Percentiles rank a stretch among this genome's conserved stretches.
Conservation (phyloP, 2,329 filamentous ascomycete species). For the Ceratocystiopsis minuta region DNA sequence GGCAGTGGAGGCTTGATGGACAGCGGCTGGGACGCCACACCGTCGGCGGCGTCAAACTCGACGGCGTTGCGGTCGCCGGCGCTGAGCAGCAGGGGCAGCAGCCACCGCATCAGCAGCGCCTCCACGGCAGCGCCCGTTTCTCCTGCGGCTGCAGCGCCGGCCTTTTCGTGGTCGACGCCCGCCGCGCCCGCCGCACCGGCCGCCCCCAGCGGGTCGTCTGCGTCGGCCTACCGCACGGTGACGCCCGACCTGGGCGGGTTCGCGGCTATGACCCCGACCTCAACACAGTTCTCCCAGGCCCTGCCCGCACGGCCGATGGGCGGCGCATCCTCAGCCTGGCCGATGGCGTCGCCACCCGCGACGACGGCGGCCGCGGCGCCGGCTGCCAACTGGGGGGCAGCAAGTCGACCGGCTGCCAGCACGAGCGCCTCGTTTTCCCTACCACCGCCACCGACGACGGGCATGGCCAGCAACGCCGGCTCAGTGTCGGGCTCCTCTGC, state of each 20-base stretch:
- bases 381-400: too few relatives aligned
- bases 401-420: too few relatives aligned
- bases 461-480: conserved; percentile 6
- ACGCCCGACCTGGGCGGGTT: conserved; percentile 40
- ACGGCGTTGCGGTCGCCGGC: not conserved
- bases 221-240: conserved; percentile 31
- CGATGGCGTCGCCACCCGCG: not conserved
- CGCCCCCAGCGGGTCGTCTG: conserved; percentile 6
- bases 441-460: conserved; percentile 31
- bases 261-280: conserved; percentile 35
- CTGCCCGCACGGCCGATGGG: conserved; percentile 25
- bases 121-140: conserved; percentile 12
- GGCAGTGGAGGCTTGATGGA: conserved; percentile 4
- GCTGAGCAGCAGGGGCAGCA: not conserved
- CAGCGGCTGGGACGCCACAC: conserved; percentile 4
- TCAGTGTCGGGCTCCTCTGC: conserved; percentile 14
- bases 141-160: conserved; percentile 17
- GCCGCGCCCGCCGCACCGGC: conserved; percentile 18
- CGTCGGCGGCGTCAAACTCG: not conserved
- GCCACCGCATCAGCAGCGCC: conserved; percentile 8
- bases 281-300: conserved; percentile 46
- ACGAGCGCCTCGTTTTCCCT: conserved; percentile 31
- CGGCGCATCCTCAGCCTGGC: not conserved
- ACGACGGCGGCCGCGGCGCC: too few relatives aligned
- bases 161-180: conserved; percentile 49